phyloP scores from a whole-genome alignment of 2,329 filamentous ascomycete species.

The Trichophyton rubrum region DNA sequence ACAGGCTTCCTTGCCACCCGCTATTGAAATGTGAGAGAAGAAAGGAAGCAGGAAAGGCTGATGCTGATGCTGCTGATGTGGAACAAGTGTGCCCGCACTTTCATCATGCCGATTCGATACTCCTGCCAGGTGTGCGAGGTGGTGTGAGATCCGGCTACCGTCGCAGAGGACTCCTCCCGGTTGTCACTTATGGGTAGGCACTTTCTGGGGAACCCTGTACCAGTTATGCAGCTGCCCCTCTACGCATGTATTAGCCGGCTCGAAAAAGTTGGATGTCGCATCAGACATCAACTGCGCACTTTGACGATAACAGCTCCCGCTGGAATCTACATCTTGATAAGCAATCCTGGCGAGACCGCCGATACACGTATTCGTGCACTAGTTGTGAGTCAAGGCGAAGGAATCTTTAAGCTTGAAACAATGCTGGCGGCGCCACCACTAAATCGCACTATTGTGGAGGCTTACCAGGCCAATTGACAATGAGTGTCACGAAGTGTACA shows the following conservation, averaged over 20 bases:
- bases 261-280: neutral
- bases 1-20: neutral
- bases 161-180: neutral
- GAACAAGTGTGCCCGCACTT: neutral
- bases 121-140: neutral
- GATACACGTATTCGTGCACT: neutral
- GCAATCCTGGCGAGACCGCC: neutral
- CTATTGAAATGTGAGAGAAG: no score
- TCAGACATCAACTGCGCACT: no score
- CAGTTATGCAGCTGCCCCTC: neutral
- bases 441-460: neutral
- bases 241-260: neutral
- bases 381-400: neutral
- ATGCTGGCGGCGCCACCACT: neutral
- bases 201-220: neutral
- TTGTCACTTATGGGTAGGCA: neutral
- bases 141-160: conserved; percentile 1
- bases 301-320: no score
- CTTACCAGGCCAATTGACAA: neutral
- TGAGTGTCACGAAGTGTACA: neutral
- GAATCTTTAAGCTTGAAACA: neutral
- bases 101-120: neutral
- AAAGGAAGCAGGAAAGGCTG: neutral
- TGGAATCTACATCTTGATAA: neutral
- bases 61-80: neutral